These are phyloP conservation scores for Phascolomyces articulosus DNA, from an alignment of 371 early-diverging fungal species.

Conservation along the genomic window DNA sequence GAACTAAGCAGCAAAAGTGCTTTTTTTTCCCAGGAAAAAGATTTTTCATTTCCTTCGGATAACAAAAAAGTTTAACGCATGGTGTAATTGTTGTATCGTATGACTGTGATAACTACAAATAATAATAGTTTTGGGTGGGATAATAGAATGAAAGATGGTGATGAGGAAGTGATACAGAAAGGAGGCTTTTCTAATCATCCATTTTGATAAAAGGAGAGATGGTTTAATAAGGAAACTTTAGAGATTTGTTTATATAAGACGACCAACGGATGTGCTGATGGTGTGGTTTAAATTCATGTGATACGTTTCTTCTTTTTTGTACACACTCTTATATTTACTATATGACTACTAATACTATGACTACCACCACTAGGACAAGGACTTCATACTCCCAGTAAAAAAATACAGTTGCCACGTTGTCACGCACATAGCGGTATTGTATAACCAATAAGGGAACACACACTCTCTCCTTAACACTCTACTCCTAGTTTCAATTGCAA, in stretches of 20 bases:
- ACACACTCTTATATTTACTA: no score
- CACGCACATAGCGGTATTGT: background rate
- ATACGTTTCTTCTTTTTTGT: background rate
- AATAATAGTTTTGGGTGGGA: background rate
- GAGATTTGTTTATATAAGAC: background rate
- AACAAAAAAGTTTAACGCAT: background rate
- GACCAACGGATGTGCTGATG: background rate
- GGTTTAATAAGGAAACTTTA: background rate
- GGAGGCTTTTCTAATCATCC: background rate
- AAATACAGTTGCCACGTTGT: slow-evolving; percentile 4
- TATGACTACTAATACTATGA: no score
- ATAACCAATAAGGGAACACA: no score
- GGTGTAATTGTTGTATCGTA: background rate
- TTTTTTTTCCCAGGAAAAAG: background rate
- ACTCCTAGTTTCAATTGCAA: no score
- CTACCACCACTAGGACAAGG: no score
- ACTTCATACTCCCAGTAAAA: no score
- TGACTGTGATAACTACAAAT: background rate
- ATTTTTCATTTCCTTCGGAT: background rate
- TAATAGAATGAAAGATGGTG: background rate
- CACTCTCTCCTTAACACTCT: no score
- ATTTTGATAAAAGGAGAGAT: background rate
- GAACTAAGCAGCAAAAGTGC: no score
- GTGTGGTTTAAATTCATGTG: background rate
- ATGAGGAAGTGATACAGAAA: slow-evolving; percentile 3